phyloP scores from a whole-genome alignment of 805 yeast genomes.

The Priceomyces carsonii region DNA sequence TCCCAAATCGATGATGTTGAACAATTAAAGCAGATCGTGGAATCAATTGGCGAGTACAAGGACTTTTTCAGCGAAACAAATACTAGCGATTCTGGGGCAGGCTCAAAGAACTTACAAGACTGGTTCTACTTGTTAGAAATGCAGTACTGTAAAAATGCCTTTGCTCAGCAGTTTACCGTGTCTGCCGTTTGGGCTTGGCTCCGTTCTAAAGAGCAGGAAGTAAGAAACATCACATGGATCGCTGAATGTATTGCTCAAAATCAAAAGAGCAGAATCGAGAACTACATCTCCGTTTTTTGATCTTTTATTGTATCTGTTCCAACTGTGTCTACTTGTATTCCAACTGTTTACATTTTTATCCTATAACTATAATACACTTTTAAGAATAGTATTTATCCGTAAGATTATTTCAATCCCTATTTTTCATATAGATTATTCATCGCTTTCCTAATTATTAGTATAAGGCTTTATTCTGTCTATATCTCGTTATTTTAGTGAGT shows the following conservation, averaged over 20 bases:
- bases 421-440: too few relatives aligned
- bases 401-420: too few relatives aligned
- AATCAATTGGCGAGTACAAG: constrained; percentile 65
- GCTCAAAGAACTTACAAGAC: constrained; percentile 77
- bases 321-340: too few relatives aligned
- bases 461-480: too few relatives aligned
- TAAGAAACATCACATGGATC: constrained; percentile 98
- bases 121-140: constrained; percentile 91
- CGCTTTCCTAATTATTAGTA: too few relatives aligned
- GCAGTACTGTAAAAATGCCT: constrained; percentile 88
- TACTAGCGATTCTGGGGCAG: constrained; percentile 38
- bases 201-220: constrained; percentile 93
- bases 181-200: constrained; percentile 96
- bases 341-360: too few relatives aligned
- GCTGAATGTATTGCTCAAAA: constrained; percentile 99
- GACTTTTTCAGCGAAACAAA: constrained; percentile 46
- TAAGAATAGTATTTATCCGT: too few relatives aligned
- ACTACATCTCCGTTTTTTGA: constrained; percentile 84
- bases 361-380: too few relatives aligned
- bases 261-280: constrained; percentile 90
- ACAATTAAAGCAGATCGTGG: constrained; percentile 66
- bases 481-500: too few relatives aligned
- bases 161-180: constrained; percentile 93
- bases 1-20: constrained; percentile 84
- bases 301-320: too few relatives aligned